These are phyloP conservation scores for Vickermania ingenoplastis DNA, from an alignment of 208 protist species.

Conservation along the genomic window DNA sequence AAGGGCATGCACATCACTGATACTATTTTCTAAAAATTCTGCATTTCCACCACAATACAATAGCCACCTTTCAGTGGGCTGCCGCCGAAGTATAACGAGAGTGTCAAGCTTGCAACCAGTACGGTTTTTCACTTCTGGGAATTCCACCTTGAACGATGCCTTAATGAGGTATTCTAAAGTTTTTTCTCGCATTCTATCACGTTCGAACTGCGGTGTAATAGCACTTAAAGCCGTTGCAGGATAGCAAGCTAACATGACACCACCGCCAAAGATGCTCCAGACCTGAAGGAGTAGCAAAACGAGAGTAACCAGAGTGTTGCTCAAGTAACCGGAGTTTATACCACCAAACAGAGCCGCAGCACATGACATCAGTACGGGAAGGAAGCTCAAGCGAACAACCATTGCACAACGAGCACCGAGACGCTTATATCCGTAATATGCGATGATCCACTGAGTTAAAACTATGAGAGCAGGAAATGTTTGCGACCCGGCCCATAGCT, in stretches of 20 bases:
- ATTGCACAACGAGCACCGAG: no score
- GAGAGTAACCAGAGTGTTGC: not conserved
- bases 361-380: no score
- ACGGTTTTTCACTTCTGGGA: not conserved
- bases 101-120: not conserved
- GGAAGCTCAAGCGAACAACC: no score
- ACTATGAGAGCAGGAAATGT: not conserved
- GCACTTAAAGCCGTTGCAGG: constrained; percentile 27
- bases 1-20: constrained; percentile 19
- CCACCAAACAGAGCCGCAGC: no score
- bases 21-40: constrained; percentile 54
- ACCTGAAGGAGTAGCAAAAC: constrained; percentile 15
- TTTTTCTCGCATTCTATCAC: not conserved
- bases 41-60: constrained; percentile 80
- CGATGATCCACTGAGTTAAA: not conserved
- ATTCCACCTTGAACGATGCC: not conserved
- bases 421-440: no score
- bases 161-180: not conserved
- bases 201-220: not conserved
- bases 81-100: not conserved
- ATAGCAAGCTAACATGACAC: constrained; percentile 46
- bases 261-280: constrained; percentile 26
- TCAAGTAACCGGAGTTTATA: no score
- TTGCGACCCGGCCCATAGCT: not conserved
- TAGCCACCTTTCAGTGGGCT: constrained; percentile 36